phyloP scores from a whole-genome alignment of 345 rosid species.

The Microcos paniculata region DNA sequence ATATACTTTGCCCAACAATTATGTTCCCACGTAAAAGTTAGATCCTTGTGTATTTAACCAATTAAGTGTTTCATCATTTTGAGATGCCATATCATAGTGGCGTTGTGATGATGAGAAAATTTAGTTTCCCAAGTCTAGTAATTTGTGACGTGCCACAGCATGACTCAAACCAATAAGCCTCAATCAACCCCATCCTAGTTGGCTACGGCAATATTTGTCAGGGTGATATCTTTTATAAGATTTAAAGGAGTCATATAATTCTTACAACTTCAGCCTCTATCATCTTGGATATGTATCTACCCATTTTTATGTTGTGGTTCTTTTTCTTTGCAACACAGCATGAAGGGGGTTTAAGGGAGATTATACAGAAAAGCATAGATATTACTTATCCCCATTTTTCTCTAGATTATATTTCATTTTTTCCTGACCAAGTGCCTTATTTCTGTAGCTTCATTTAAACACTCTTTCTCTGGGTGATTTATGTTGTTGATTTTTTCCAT shows the following conservation, averaged over 20 bases:
- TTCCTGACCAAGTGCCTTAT: neutral
- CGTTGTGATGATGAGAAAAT: neutral
- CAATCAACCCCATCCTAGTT: neutral
- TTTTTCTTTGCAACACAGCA: neutral
- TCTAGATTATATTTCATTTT: neutral
- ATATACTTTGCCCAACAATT: neutral
- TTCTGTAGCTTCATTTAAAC: neutral
- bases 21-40: neutral
- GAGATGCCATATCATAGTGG: neutral
- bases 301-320: neutral
- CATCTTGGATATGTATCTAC: neutral
- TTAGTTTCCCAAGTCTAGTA: neutral
- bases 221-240: no score
- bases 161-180: neutral
- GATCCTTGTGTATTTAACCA: neutral
- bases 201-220: no score
- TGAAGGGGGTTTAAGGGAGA: neutral
- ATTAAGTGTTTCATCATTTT: neutral
- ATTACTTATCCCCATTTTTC: neutral
- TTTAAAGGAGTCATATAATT: no score
- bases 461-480: neutral
- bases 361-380: neutral
- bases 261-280: neutral
- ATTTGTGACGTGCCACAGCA: neutral
- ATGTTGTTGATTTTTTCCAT: constrained; percentile 14